phyloP scores from a whole-genome alignment of 116 monocot genomes.

The Trichopus zeylanicus region DNA sequence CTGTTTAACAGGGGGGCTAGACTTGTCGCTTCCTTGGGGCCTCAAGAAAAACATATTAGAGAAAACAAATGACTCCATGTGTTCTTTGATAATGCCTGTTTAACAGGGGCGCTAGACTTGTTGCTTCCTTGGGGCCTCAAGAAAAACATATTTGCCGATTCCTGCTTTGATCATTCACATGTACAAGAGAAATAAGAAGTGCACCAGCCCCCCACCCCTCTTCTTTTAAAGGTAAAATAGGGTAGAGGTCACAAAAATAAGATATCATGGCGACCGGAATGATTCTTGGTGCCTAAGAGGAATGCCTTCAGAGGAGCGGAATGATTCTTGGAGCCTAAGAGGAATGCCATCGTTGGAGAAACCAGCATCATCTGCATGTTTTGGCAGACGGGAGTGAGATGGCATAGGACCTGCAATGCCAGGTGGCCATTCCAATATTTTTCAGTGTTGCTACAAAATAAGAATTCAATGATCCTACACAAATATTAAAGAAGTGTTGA shows the following conservation, averaged over 20 bases:
- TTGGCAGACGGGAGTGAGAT: slow-evolving; percentile 40
- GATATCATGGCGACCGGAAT: slow-evolving; percentile 11
- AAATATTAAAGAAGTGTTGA: background rate
- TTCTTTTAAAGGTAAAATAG: background rate
- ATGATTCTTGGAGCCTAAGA: slow-evolving; percentile 40
- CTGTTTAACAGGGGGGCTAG: background rate
- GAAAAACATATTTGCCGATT: background rate
- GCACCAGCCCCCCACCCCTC: too few relatives aligned
- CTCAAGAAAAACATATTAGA: background rate
- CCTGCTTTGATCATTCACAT: too few relatives aligned
- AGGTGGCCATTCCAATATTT: background rate
- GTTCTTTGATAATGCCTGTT: background rate
- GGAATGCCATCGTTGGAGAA: slow-evolving; percentile 57
- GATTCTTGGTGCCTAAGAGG: slow-evolving; percentile 59
- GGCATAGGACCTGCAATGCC: slow-evolving; percentile 26
- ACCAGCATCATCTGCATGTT: slow-evolving; percentile 56
- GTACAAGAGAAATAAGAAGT: background rate
- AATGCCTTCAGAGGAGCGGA: slow-evolving; percentile 46
- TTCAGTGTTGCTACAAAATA: background rate
- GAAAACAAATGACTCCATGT: too few relatives aligned
- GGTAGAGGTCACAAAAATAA: background rate
- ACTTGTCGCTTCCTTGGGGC: background rate
- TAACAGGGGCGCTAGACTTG: background rate
- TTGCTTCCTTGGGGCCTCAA: background rate
- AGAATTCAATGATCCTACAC: background rate